Conservation (phyloP, 2,329 filamentous ascomycete genomes). For the Penicillium palitans region DNA sequence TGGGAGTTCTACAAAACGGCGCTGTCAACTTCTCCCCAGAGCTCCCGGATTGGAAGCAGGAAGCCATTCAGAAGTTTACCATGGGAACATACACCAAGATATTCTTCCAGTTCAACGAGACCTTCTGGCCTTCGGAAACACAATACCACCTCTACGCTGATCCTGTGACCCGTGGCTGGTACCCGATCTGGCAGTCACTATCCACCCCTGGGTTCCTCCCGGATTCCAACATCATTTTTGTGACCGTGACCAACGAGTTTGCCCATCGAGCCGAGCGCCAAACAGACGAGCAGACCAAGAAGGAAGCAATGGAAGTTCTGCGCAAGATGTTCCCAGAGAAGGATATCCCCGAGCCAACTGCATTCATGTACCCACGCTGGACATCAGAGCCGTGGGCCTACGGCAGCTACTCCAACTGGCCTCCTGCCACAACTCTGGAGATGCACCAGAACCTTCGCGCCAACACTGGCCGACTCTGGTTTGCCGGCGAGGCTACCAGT, state of each 20-base stretch:
- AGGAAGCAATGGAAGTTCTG: constrained; percentile 59
- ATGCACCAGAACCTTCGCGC: constrained; percentile 68
- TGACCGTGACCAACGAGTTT: constrained; percentile 59
- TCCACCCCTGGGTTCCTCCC: constrained; percentile 58
- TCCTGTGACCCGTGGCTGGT: constrained; percentile 52
- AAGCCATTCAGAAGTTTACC: constrained; percentile 62
- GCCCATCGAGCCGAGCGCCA: constrained; percentile 61
- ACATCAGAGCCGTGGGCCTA: constrained; percentile 52
- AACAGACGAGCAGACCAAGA: constrained; percentile 57
- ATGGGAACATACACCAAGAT: constrained; percentile 75
- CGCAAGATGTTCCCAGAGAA: constrained; percentile 61
- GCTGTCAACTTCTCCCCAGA: constrained; percentile 58
- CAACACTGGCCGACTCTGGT: constrained; percentile 63
- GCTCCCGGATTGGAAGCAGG: constrained; percentile 65
- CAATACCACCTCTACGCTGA: constrained; percentile 58
- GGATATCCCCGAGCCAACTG: constrained; percentile 59
- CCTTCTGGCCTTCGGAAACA: constrained; percentile 62
- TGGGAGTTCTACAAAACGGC: constrained; percentile 67
- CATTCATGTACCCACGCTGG: constrained; percentile 64
- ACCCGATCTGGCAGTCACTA: constrained; percentile 66
- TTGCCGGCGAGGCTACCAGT: constrained; percentile 65
- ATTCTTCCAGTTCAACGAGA: constrained; percentile 67
- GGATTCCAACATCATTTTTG: constrained; percentile 65
- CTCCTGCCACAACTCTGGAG: constrained; percentile 61
- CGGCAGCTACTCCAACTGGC: constrained; percentile 70